These are phyloP conservation scores for Fusarium circinatum DNA, from an alignment of 2,329 filamentous ascomycete species.

Conservation along the genomic window DNA sequence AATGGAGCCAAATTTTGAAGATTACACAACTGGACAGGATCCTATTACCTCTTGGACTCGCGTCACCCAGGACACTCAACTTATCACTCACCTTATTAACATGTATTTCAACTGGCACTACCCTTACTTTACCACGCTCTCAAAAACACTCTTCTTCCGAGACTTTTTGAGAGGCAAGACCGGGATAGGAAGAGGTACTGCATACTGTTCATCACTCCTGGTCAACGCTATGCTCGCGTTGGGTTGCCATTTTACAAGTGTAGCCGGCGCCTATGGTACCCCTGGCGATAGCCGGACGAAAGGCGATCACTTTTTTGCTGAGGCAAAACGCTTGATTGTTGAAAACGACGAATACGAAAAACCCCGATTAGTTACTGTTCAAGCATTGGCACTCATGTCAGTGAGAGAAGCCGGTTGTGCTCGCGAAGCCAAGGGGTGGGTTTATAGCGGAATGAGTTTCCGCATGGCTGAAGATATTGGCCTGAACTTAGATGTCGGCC, in stretches of 20 bases:
- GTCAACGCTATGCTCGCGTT: conserved; percentile 95
- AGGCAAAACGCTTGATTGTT: conserved; percentile 88
- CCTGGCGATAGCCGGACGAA: conserved; percentile 84
- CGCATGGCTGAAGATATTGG: conserved; percentile 96
- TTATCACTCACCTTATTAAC: conserved; percentile 88
- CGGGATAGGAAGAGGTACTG: conserved; percentile 63
- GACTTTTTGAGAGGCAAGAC: conserved; percentile 82
- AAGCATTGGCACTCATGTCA: conserved; percentile 94
- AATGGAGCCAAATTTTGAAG: conserved; percentile 56
- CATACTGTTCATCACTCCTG: conserved; percentile 88
- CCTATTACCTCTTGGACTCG: conserved; percentile 87
- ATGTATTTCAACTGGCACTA: conserved; percentile 99
- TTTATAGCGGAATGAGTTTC: conserved; percentile 98
- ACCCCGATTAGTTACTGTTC: conserved; percentile 87
- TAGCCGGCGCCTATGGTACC: conserved; percentile 75
- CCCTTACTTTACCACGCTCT: conserved; percentile 91
- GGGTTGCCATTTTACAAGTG: conserved; percentile 91
- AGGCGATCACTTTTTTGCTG: conserved; percentile 94
- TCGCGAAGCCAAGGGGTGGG: conserved; percentile 95
- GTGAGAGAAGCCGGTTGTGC: conserved; percentile 95
- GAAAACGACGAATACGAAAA: conserved; percentile 95
- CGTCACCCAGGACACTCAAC: conserved; percentile 80
- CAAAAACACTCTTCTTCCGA: conserved; percentile 84
- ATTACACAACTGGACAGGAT: conserved; percentile 67
- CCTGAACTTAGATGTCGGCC: conserved; percentile 83